A percentile compares a stretch with the other conserved stretches of the same genome.
Conservation (phyloP, 169 alveolate species). For the Plasmodium sp. region DNA sequence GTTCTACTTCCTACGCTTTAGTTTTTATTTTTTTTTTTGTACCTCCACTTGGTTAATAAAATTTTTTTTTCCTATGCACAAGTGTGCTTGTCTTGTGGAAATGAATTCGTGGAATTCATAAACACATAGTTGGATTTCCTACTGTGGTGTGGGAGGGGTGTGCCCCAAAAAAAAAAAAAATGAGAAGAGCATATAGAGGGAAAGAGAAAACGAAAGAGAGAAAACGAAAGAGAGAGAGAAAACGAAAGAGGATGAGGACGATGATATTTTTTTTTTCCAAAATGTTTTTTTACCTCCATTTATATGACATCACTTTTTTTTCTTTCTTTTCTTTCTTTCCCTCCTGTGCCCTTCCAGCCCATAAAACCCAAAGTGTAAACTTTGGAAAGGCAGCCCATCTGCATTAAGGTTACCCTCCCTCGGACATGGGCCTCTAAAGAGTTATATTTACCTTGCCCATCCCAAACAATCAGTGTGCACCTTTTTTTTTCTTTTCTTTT, state of each 20-base stretch:
- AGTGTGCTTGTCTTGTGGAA: neutral
- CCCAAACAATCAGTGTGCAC: neutral
- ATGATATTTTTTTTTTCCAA: neutral
- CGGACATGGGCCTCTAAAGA: neutral
- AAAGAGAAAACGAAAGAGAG: neutral
- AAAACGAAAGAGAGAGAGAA: neutral
- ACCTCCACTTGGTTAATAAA: neutral
- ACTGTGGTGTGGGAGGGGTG: neutral
- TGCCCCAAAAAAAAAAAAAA: neutral
- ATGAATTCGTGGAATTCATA: neutral
- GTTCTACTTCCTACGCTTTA: neutral
- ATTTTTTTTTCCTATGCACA: neutral
- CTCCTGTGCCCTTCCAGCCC: neutral
- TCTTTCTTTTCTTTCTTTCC: neutral
- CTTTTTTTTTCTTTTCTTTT: neutral
- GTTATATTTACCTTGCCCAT: neutral
- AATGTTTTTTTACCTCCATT: neutral
- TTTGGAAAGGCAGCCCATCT: neutral
- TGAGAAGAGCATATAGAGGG: neutral
- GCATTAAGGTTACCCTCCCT: neutral
- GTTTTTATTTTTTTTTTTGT: neutral
- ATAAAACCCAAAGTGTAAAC: neutral
- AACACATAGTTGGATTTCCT: neutral
- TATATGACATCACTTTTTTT: neutral
- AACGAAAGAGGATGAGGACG: neutral